These are phyloP conservation scores for Beauveria sp. DNA, from an alignment of 2,329 filamentous ascomycete species.

Conservation along the genomic window DNA sequence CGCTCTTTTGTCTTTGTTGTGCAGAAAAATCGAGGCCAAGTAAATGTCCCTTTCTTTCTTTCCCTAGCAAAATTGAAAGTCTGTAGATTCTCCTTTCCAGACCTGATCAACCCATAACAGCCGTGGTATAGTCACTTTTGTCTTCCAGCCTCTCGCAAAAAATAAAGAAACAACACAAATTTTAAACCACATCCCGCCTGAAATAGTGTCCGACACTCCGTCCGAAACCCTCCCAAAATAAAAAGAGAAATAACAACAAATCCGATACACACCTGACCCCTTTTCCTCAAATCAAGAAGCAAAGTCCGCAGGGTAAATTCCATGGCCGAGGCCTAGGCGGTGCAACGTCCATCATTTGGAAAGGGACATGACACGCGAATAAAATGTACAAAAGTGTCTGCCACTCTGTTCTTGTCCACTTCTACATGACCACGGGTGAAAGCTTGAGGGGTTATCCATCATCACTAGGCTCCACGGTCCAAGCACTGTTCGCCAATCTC, in stretches of 20 bases:
- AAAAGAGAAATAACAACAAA: slow-evolving; percentile 14
- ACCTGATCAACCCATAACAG: slow-evolving; percentile 26
- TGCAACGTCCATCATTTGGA: slow-evolving; percentile 34
- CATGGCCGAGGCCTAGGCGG: neutral
- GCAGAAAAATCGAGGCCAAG: slow-evolving; percentile 18
- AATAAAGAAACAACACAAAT: slow-evolving; percentile 11
- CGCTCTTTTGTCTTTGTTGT: slow-evolving; percentile 23
- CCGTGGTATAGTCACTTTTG: slow-evolving; percentile 33
- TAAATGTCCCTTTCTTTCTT: neutral
- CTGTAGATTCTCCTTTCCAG: slow-evolving; percentile 19
- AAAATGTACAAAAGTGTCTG: slow-evolving; percentile 1
- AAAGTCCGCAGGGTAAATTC: slow-evolving; percentile 31
- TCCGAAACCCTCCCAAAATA: slow-evolving; percentile 26
- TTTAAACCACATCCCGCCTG: slow-evolving; percentile 25
- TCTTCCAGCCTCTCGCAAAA: slow-evolving; percentile 28
- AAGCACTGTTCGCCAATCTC: neutral
- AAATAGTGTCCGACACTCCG: slow-evolving; percentile 31
- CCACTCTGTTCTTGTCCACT: neutral
- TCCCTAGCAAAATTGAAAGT: slow-evolving; percentile 16
- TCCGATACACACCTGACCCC: slow-evolving; percentile 29
- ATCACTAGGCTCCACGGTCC: neutral
- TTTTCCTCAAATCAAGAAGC: slow-evolving; percentile 32
- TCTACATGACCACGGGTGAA: neutral
- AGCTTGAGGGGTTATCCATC: neutral
- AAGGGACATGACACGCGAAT: slow-evolving; percentile 14